Evolutionary conservation across 2,329 filamentous ascomycete genomes (phyloP), one percentile per base, ranked within the genome.

Genomic region (Tolypocladium ovalisporum): DNA sequence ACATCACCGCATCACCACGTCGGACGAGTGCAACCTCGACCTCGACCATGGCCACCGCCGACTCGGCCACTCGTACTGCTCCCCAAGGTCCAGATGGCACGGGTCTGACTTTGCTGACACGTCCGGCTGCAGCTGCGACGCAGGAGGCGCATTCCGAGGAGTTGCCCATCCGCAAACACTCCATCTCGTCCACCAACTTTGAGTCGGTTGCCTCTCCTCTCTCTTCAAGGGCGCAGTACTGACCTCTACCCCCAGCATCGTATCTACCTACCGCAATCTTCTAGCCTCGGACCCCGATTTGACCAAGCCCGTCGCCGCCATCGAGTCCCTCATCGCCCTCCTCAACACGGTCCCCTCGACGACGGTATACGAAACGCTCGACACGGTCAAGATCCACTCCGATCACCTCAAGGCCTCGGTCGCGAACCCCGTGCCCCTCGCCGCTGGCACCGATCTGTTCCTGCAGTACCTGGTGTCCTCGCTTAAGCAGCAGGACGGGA

Each of bases 241-340:
- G 54, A 61, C 40, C 19, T 4, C 22, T 2, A 17, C 24, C 3
- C 9, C n/a, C 36, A 82, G 79, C 68, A 83, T 85, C 64, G 81
- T 84, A 59, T 70, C 73, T 32, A 77, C 78, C 27, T 85, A 84
- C 68, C 72, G 76, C 62, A 71, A 73, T 59, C 76, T 84, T 59
- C 79, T 84, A 54, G 70, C 74, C 60, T 76, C 79, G 55, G 91
- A 97, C 70, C 81, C 88, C 13, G 89, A 96, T 61, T 81, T 97
- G 56, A 97, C 93, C 39, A 97, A 96, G 84, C 92, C 94, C 61
- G 89, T 99, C 57, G 94, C 94, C 24, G 91, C 92, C 59, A 96
- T 96, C 69, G 90, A 96, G 75, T 86, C 91, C 34, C 81, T 99
- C 59, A 94, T 97, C 64, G 84, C 88, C 68, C 87, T 94, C 60